Percentiles rank a stretch among this genome's conserved stretches.
These are phyloP conservation scores for Stagonosporopsis tanaceti DNA, from an alignment of 2,329 filamentous ascomycete species.

Conservation along the genomic window DNA sequence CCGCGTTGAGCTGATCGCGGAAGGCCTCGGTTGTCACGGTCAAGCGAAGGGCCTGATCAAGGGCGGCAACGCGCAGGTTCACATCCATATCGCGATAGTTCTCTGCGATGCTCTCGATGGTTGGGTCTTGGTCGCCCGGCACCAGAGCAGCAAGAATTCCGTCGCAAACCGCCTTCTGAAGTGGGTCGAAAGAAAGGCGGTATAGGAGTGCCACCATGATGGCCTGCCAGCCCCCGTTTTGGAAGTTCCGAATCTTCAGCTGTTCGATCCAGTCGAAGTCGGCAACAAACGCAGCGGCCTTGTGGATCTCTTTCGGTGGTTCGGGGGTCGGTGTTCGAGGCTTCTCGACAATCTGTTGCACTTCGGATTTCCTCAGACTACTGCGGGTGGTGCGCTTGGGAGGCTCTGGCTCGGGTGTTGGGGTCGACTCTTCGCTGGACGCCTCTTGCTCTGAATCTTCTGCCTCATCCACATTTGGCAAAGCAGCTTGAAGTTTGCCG, in stretches of 20 bases:
- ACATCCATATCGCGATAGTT: constrained; percentile 81
- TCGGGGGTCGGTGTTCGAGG: constrained; percentile 51
- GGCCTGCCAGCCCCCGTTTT: constrained; percentile 87
- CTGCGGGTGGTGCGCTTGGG: constrained; percentile 83
- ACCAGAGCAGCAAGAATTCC: constrained; percentile 82
- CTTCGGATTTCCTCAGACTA: constrained; percentile 83
- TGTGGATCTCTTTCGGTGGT: constrained; percentile 58
- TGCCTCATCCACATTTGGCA: constrained; percentile 71
- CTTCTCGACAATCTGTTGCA: constrained; percentile 59
- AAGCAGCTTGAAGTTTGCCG: constrained; percentile 78
- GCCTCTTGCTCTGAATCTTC: constrained; percentile 58
- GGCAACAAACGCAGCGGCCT: constrained; percentile 77
- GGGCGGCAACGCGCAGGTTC: constrained; percentile 79
- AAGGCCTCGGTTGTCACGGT: constrained; percentile 86
- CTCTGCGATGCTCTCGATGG: constrained; percentile 73
- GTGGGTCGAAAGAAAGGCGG: constrained; percentile 79
- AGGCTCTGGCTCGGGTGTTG: constrained; percentile 69
- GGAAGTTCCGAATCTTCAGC: constrained; percentile 82
- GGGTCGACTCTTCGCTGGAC: constrained; percentile 61
- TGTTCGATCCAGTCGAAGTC: constrained; percentile 86
- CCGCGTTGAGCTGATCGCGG: constrained; percentile 88
- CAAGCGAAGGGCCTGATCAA: constrained; percentile 87
- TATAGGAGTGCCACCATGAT: constrained; percentile 88
- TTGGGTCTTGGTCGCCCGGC: constrained; percentile 78
- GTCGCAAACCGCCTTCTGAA: constrained; percentile 76